A percentile compares a stretch with the other conserved stretches of the same genome.
Conservation (phyloP, 306 rosid genomes). For the Vigna mungo region DNA sequence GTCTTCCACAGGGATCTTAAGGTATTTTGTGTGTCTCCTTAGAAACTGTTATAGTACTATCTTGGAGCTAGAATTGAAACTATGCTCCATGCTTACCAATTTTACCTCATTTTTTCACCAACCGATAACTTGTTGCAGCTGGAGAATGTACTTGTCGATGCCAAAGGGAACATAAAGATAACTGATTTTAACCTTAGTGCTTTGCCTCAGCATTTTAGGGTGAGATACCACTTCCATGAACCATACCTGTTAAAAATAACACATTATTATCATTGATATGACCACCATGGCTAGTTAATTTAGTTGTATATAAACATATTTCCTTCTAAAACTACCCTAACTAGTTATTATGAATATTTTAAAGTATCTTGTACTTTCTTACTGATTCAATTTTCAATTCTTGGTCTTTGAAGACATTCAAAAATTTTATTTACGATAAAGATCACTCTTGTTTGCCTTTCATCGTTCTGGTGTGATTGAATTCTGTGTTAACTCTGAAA, state of each 20-base stretch:
- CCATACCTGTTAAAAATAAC: not conserved
- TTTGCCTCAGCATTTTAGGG: constrained; percentile 79
- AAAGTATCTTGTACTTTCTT: not conserved
- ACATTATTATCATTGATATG: not conserved
- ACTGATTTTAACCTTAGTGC: constrained; percentile 95
- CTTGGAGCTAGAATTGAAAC: not conserved
- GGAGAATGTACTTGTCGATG: constrained; percentile 83
- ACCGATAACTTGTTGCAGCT: constrained; percentile 58
- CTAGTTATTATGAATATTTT: not conserved
- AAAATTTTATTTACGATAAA: not conserved
- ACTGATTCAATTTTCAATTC: not conserved
- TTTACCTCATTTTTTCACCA: not conserved
- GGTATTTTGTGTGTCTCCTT: constrained; percentile 50
- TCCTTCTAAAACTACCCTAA: not conserved
- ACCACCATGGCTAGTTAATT: not conserved
- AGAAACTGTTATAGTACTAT: not conserved
- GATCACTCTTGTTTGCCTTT: not conserved
- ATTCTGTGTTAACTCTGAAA: constrained; percentile 22
- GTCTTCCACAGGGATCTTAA: constrained; percentile 95
- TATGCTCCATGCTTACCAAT: not conserved
- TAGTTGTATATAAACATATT: not conserved
- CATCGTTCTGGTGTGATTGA: not conserved
- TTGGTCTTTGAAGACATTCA: not conserved
- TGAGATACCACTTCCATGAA: constrained; percentile 40
- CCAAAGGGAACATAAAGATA: constrained; percentile 76